These are phyloP conservation scores for Vigna radiata DNA, from an alignment of 306 rosid species.

Conservation along the genomic window DNA sequence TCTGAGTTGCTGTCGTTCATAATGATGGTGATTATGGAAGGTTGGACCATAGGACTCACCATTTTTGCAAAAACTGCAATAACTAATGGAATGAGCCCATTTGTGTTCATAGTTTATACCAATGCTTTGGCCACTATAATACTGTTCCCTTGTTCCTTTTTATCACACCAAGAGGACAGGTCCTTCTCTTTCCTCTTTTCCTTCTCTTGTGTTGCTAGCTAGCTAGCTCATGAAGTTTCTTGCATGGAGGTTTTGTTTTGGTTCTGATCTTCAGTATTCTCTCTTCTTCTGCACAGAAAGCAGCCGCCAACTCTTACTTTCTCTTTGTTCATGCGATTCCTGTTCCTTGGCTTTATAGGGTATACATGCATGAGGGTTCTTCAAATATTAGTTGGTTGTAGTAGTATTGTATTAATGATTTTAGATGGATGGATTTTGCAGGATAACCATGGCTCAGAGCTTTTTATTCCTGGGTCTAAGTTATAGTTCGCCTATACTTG, in stretches of 20 bases:
- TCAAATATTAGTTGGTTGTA: background rate
- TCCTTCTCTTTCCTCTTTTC: constrained; percentile 9
- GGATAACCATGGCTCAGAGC: constrained; percentile 73
- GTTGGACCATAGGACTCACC: constrained; percentile 67
- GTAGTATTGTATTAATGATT: background rate
- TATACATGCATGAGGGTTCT: constrained; percentile 13
- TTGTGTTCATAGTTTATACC: constrained; percentile 71
- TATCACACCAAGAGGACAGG: constrained; percentile 55
- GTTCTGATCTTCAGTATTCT: constrained; percentile 12
- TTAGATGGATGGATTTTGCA: constrained; percentile 47
- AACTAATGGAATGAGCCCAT: constrained; percentile 71
- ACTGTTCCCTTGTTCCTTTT: constrained; percentile 65
- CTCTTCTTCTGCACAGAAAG: constrained; percentile 50
- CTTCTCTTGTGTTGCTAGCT: no score
- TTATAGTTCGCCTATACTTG: constrained; percentile 80
- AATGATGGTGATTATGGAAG: constrained; percentile 74
- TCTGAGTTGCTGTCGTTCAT: constrained; percentile 56
- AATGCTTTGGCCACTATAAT: constrained; percentile 62
- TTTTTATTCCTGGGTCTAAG: constrained; percentile 69
- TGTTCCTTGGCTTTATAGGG: constrained; percentile 83
- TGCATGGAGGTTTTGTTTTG: constrained; percentile 28
- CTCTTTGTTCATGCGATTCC: constrained; percentile 60
- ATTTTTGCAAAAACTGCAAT: constrained; percentile 71
- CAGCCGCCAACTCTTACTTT: constrained; percentile 59
- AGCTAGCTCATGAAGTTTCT: background rate